These are phyloP conservation scores for Micractinium conductrix DNA, from an alignment of 139 green algal species.

Conservation along the genomic window DNA sequence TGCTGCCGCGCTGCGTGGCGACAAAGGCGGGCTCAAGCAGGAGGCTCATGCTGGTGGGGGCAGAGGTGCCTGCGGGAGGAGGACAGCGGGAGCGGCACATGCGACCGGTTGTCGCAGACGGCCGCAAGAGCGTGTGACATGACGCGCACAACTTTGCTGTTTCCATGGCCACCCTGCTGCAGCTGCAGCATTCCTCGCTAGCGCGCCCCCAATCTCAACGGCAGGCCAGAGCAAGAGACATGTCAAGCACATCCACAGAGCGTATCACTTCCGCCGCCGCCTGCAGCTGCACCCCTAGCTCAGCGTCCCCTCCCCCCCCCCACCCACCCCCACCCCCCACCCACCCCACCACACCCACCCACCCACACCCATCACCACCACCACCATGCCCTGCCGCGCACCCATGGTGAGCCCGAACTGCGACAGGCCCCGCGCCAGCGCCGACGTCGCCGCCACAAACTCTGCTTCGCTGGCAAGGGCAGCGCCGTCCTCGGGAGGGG, in stretches of 20 bases:
- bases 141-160: too few relatives aligned
- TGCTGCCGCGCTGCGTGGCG: not conserved
- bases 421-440: slow-evolving; percentile 41
- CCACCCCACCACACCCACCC: not conserved
- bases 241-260: too few relatives aligned
- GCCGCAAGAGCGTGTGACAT: too few relatives aligned
- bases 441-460: slow-evolving; percentile 41
- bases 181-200: too few relatives aligned
- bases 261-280: not conserved
- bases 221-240: too few relatives aligned
- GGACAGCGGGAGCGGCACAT: not conserved
- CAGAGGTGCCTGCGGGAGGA: slow-evolving; percentile 38
- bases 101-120: too few relatives aligned
- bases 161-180: too few relatives aligned
- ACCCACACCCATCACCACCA: not conserved
- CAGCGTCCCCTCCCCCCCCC: too few relatives aligned
- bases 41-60: slow-evolving; percentile 40
- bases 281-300: not conserved
- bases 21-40: slow-evolving; percentile 69
- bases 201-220: too few relatives aligned
- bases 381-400: not conserved
- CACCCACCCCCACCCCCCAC: not conserved
- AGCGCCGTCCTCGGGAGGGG: slow-evolving; percentile 1
- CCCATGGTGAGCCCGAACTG: slow-evolving; percentile 60
- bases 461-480: slow-evolving; percentile 16